Percentiles rank a stretch among this genome's conserved stretches.
Conservation (phyloP, 768 basidiomycete species). For the Boletus vinaceobasis region DNA sequence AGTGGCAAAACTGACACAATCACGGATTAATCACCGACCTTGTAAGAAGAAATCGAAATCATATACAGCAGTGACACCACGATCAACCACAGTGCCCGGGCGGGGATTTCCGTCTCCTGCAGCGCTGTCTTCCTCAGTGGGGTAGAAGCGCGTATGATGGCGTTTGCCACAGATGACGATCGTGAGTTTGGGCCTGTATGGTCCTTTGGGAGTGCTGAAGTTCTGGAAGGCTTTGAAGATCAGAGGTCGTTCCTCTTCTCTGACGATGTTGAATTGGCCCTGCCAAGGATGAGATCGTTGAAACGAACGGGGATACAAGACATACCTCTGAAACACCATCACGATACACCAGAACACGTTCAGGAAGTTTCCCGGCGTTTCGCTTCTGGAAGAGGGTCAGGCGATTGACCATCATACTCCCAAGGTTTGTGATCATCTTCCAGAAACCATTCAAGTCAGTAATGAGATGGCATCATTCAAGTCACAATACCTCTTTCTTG, state of each 20-base stretch:
- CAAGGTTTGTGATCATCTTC: slow-evolving; percentile 49
- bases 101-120: slow-evolving; percentile 48
- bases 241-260: slow-evolving; percentile 41
- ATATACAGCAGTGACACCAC: slow-evolving; percentile 52
- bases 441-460: background rate
- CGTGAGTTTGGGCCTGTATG: slow-evolving; percentile 46
- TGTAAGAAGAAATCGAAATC: slow-evolving; percentile 57
- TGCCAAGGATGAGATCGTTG: slow-evolving; percentile 20
- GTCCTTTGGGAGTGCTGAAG: slow-evolving; percentile 34
- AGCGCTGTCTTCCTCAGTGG: slow-evolving; percentile 40
- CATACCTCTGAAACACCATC: slow-evolving; percentile 80
- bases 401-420: slow-evolving; percentile 47
- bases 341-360: slow-evolving; percentile 50
- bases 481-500: slow-evolving; percentile 59
- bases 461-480: background rate
- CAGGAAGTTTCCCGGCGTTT: slow-evolving; percentile 37
- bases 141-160: slow-evolving; percentile 57
- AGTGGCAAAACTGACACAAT: background rate
- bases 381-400: slow-evolving; percentile 38
- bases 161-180: slow-evolving; percentile 58
- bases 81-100: slow-evolving; percentile 54
- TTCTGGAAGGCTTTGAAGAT: slow-evolving; percentile 41
- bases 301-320: background rate
- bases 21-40: slow-evolving; percentile 26
- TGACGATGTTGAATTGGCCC: slow-evolving; percentile 49